Base-by-base conservation (phyloP, 2,329 filamentous ascomycete species). In the Ophiostoma australiae region DNA sequence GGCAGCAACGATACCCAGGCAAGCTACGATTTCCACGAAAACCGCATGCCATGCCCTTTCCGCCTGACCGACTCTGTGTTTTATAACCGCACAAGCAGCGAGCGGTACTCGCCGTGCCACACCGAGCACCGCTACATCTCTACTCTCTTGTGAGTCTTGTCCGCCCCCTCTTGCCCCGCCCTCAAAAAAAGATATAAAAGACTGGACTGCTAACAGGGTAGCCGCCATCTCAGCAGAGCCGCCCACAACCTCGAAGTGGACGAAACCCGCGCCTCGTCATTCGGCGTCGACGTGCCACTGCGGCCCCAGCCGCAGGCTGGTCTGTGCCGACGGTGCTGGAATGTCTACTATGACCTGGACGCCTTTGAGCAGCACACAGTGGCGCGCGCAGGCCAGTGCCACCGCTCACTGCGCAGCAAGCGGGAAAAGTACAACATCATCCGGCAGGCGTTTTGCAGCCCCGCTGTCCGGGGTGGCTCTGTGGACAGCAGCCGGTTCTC, bases 111-210 rank as follows among this genome's bases (percentile, higher is more conserved):
- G 4, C 75, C 77, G 1, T 80, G 79, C 72, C 77, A 79, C 67
- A 78, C 78, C 1, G 65, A 73, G 23, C 79, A 80, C 71, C 72
- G 73, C 65, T 76, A 78, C 58, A 78, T 80, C 41, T 79, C 78
- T 7, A 78, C 76, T n/a, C 73, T 80, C 7, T 76, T 79, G 78
- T 79, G 73, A 76, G 78, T 44, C 8, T 41, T 41, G 10, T n/a
- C n/a, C n/a, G n/a, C n/a, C n/a, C n/a, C n/a, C n/a, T n/a, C n/a
- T n/a, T n/a, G n/a, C n/a, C n/a, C n/a, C n/a, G n/a, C n/a, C n/a
- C n/a, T n/a, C n/a, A n/a, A n/a, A n/a, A n/a, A n/a, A n/a, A n/a
- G n/a, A n/a, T n/a, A n/a, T 3, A 41, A 41, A 3, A 3, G 5
- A 52, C 5, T 20, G 4, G 17, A 52, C n/a, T 1, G 17, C 44